Conservation (phyloP, 257 asterid genomes). For the Penstemon barbatus region DNA sequence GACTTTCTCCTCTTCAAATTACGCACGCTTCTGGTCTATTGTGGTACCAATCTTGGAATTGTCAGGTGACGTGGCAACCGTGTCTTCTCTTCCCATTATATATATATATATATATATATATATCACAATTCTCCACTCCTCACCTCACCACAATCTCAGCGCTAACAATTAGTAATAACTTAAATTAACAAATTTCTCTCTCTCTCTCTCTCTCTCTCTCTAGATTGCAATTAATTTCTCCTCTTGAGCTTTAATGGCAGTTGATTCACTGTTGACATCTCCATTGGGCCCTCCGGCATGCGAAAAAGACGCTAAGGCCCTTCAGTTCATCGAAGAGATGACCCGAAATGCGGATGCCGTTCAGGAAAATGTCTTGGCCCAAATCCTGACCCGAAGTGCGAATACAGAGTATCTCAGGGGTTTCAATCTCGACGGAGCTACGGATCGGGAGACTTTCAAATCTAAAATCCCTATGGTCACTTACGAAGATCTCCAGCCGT, state of each 20-base stretch:
- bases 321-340: slow-evolving; percentile 86
- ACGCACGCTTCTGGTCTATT: slow-evolving; percentile 26
- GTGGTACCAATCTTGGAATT: slow-evolving; percentile 37
- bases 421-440: slow-evolving; percentile 58
- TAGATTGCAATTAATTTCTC: neutral
- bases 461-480: slow-evolving; percentile 73
- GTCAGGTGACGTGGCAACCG: slow-evolving; percentile 48
- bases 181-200: neutral
- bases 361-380: slow-evolving; percentile 64
- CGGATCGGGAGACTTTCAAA: slow-evolving; percentile 68
- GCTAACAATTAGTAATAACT: too few relatives aligned
- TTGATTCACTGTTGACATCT: slow-evolving; percentile 73
- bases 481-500: slow-evolving; percentile 89
- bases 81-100: slow-evolving; percentile 40
- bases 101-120: slow-evolving; percentile 53
- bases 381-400: slow-evolving; percentile 65
- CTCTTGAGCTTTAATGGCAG: slow-evolving; percentile 51
- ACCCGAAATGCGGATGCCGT: slow-evolving; percentile 81
- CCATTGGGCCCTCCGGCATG: slow-evolving; percentile 87
- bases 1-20: slow-evolving; percentile 29
- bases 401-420: slow-evolving; percentile 69
- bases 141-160: slow-evolving; percentile 28
- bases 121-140: slow-evolving; percentile 16
- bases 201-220: neutral
- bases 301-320: slow-evolving; percentile 86